Evolutionary conservation across 2,329 filamentous ascomycete genomes (phyloP).

Genomic region (Neodidymelliopsis sp.): DNA sequence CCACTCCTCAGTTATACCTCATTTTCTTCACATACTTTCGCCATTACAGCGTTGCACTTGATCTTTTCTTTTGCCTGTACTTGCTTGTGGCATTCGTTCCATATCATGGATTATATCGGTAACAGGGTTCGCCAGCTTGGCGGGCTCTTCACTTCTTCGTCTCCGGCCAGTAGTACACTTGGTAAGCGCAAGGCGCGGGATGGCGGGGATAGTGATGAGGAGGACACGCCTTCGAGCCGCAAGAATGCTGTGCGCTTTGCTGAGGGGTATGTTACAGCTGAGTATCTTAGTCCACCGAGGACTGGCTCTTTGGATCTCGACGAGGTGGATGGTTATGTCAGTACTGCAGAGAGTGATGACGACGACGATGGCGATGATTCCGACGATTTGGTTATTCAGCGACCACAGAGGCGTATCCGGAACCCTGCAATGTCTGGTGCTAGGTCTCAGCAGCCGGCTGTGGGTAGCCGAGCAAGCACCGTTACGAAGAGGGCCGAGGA

Average conservation of each 20-base stretch:
- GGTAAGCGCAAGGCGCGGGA: constrained; percentile 5
- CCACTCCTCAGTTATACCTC: background rate
- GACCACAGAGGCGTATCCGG: background rate
- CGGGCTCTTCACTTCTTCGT: background rate
- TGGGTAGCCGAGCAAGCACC: too few relatives aligned
- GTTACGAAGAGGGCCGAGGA: background rate
- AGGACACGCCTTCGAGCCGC: too few relatives aligned
- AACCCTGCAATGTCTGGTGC: background rate
- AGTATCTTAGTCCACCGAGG: too few relatives aligned
- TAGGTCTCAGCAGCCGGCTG: background rate
- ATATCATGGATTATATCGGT: background rate
- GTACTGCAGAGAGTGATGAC: background rate
- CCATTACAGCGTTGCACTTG: too few relatives aligned
- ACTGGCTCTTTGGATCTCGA: too few relatives aligned
- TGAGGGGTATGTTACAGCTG: too few relatives aligned
- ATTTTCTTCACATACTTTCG: background rate
- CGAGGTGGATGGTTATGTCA: too few relatives aligned
- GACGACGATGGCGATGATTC: background rate
- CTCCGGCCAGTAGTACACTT: background rate
- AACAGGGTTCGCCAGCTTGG: background rate
- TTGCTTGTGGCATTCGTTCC: too few relatives aligned
- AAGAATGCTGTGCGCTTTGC: too few relatives aligned
- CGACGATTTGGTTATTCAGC: background rate
- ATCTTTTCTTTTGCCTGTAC: too few relatives aligned
- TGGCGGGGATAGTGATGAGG: background rate